A percentile compares a stretch with the other conserved stretches of the same genome.
Conservation (phyloP, 192 early-diverging fungal genomes). For the Umbelopsis sp. region DNA sequence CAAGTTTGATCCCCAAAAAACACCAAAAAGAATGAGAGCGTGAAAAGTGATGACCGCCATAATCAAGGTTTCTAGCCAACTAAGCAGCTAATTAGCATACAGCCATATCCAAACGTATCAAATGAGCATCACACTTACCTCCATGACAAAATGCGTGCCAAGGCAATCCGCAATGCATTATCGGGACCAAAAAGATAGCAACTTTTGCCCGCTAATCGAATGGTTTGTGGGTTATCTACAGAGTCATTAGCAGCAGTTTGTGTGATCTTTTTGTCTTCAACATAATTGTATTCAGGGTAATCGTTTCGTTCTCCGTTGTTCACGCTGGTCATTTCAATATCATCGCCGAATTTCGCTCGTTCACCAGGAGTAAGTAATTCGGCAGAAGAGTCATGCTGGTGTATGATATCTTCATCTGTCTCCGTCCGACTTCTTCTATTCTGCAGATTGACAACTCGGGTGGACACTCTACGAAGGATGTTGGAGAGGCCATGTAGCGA, state of each 20-base stretch:
- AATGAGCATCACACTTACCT: slow-evolving; percentile 34
- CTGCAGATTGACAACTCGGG: slow-evolving; percentile 5
- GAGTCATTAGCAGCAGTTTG: not conserved
- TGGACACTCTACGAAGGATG: slow-evolving; percentile 2
- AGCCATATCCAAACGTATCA: not conserved
- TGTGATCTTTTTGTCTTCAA: not conserved
- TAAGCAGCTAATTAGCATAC: slow-evolving; percentile 22
- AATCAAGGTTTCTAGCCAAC: slow-evolving; percentile 53
- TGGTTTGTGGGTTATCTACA: not conserved
- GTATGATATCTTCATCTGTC: not conserved
- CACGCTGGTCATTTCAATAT: slow-evolving; percentile 21
- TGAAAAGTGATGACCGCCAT: slow-evolving; percentile 49
- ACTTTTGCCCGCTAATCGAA: slow-evolving; percentile 29
- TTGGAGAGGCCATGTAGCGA: slow-evolving; percentile 2
- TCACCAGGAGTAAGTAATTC: not conserved
- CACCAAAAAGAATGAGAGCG: slow-evolving; percentile 43
- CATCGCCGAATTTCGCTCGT: not conserved
- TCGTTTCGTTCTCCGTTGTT: not conserved
- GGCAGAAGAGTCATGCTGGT: not conserved
- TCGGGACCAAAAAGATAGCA: slow-evolving; percentile 47
- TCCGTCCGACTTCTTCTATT: slow-evolving; percentile 1
- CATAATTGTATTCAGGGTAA: slow-evolving; percentile 1
- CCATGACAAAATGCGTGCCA: slow-evolving; percentile 44
- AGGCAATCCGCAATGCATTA: slow-evolving; percentile 39
- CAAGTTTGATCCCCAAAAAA: slow-evolving; percentile 35